Evolutionary conservation across 257 asterid species (phyloP), one percentile per base, ranked within the genome.

Genomic region (Leonotis leonurus): DNA sequence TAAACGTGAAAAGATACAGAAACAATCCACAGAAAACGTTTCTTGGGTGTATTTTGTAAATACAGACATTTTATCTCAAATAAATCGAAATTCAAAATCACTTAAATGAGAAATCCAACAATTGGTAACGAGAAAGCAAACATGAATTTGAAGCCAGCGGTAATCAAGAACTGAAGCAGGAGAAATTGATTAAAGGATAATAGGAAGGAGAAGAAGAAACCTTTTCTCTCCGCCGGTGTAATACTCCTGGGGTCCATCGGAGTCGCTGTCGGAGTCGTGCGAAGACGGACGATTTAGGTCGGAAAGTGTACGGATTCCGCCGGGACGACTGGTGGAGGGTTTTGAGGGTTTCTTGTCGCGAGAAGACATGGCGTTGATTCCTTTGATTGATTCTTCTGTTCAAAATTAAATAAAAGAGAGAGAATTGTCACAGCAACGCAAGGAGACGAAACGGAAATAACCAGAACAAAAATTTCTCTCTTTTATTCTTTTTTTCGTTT

Each of bases 141-240:
- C 13, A 13, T 3, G 26, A 57, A 63, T 12, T 30, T 10, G 39
- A 62, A 64, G 52, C 48, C 51, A 59, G 40, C 40, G 39, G 17
- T 48, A 49, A 49, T 40, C 27, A 64, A 48, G n/a, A 22, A 30
- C 29, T 39, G 52, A 22, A 33, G 30, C 32, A 20, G 57, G 18
- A 7, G n/a, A 59, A 20, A 36, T 55, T 60, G 39, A 51, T 4
- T 11, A 27, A 16, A 66, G 8, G 1, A 36, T 24, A 25, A 7
- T 12, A 45, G 55, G n/a, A 41, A 55, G n/a, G 2, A 35, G 3
- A 27, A 12, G 48, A 70, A 54, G 3, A 21, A 14, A 87, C 99
- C 99, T 93, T 76, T 93, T 93, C 67, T 93, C 97, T 17, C 99
- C 99, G 24, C 99, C 99, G 60, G 99, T 85, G 72, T 83, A 90